These are phyloP conservation scores for Anethum foeniculum DNA, from an alignment of 140 eudicot genomes.

Conservation along the genomic window DNA sequence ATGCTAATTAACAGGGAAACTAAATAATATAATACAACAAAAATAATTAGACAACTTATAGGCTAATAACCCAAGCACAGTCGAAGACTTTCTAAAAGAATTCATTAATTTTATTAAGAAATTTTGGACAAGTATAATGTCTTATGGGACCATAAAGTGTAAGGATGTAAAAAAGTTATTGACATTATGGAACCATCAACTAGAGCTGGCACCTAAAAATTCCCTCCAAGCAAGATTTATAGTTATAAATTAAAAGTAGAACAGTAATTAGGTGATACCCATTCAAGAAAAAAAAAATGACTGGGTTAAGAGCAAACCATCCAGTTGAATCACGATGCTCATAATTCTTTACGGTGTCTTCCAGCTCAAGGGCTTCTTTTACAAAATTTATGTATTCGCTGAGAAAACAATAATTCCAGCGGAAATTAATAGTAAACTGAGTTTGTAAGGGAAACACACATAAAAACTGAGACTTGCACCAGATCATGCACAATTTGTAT, in stretches of 20 bases:
- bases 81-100: not conserved
- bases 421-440: conserved; percentile 1
- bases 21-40: not conserved
- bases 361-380: conserved; percentile 70
- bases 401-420: conserved; percentile 21
- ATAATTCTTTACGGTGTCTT: conserved; percentile 69
- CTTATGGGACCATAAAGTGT: not conserved
- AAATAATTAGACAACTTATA: not conserved
- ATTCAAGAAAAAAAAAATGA: conserved; percentile 26
- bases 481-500: not conserved
- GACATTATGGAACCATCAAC: not conserved
- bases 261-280: conserved; percentile 12
- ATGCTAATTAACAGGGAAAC: not conserved
- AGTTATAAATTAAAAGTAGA: not conserved
- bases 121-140: not conserved
- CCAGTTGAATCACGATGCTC: conserved; percentile 54
- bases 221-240: not conserved
- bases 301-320: conserved; percentile 53
- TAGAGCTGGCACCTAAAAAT: not conserved
- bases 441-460: not conserved
- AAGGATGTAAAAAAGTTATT: not conserved
- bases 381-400: conserved; percentile 70
- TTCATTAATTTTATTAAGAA: not conserved
- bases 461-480: not conserved
- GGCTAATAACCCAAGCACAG: not conserved